Evolutionary conservation across 2,329 filamentous ascomycete genomes (phyloP).

Genomic region (Geosmithia morbida): DNA sequence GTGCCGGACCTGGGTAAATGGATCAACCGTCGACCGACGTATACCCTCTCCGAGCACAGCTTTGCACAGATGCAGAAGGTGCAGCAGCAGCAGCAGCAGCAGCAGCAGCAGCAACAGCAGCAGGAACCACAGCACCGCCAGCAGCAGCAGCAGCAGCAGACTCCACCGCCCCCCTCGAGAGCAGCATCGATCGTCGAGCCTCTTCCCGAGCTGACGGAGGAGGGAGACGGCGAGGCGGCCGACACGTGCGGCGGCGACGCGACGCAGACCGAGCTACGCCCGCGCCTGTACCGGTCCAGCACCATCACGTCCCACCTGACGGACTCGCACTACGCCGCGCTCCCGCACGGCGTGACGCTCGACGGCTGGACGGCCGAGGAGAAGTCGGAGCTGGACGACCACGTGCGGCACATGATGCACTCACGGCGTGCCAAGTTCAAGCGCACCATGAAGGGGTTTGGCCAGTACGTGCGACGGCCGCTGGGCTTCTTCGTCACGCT

Average conservation of each 20-base stretch:
- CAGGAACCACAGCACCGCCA: background rate
- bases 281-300: slow-evolving; percentile 21
- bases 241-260: background rate
- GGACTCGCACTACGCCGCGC: slow-evolving; percentile 61
- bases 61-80: slow-evolving; percentile 1
- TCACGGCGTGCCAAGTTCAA: slow-evolving; percentile 70
- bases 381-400: slow-evolving; percentile 65
- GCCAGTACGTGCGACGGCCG: slow-evolving; percentile 61
- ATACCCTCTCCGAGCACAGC: slow-evolving; percentile 46
- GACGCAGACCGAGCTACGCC: background rate
- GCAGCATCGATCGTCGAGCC: background rate
- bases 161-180: background rate
- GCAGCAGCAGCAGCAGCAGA: background rate
- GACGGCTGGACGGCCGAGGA: slow-evolving; percentile 65
- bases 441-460: slow-evolving; percentile 64
- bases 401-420: slow-evolving; percentile 78
- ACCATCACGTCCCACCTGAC: slow-evolving; percentile 56
- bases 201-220: background rate
- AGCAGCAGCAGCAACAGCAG: too few species aligned
- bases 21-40: slow-evolving; percentile 67
- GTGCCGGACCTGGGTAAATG: slow-evolving; percentile 65
- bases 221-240: background rate
- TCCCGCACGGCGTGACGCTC: slow-evolving; percentile 59
- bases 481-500: slow-evolving; percentile 73
- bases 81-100: background rate